A percentile compares a stretch with the other conserved stretches of the same genome.
These are phyloP conservation scores for Aspergillus avenaceus DNA, from an alignment of 495 filamentous ascomycete genomes.

Conservation along the genomic window DNA sequence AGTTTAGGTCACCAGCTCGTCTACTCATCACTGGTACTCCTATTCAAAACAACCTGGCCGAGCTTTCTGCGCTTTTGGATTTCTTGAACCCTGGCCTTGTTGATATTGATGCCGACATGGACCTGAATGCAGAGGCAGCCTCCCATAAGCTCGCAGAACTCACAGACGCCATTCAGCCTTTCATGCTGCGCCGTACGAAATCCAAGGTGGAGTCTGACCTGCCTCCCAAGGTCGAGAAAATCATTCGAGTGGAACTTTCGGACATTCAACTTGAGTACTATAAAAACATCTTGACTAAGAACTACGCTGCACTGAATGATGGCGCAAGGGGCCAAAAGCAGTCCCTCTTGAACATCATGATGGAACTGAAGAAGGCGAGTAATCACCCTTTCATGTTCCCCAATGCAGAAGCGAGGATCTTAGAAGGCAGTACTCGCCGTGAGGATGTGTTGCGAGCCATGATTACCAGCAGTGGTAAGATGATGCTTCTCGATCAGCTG, in stretches of 20 bases:
- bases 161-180: slow-evolving; percentile 74
- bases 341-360: slow-evolving; percentile 97
- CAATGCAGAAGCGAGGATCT: slow-evolving; percentile 81
- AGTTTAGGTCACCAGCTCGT: slow-evolving; percentile 78
- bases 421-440: slow-evolving; percentile 68
- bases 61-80: slow-evolving; percentile 87
- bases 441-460: slow-evolving; percentile 87
- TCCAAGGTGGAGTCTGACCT: slow-evolving; percentile 94
- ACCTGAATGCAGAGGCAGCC: slow-evolving; percentile 65
- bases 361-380: slow-evolving; percentile 98
- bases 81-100: slow-evolving; percentile 92
- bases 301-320: slow-evolving; percentile 91
- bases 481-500: slow-evolving; percentile 96
- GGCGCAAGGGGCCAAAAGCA: slow-evolving; percentile 85
- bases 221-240: slow-evolving; percentile 96
- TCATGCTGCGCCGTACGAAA: slow-evolving; percentile 95
- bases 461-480: slow-evolving; percentile 95
- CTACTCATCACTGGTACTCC: slow-evolving; percentile 96
- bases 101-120: slow-evolving; percentile 82
- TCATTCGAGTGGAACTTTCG: slow-evolving; percentile 92
- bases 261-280: slow-evolving; percentile 97
- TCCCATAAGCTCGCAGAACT: slow-evolving; percentile 67
- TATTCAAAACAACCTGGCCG: slow-evolving; percentile 92
- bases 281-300: slow-evolving; percentile 95
- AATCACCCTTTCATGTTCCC: slow-evolving; percentile 98